A percentile compares a stretch with the other conserved stretches of the same genome.
These are phyloP conservation scores for Poterioochromonas sp. DNA, from an alignment of 352 stramenopile genomes.

Conservation along the genomic window DNA sequence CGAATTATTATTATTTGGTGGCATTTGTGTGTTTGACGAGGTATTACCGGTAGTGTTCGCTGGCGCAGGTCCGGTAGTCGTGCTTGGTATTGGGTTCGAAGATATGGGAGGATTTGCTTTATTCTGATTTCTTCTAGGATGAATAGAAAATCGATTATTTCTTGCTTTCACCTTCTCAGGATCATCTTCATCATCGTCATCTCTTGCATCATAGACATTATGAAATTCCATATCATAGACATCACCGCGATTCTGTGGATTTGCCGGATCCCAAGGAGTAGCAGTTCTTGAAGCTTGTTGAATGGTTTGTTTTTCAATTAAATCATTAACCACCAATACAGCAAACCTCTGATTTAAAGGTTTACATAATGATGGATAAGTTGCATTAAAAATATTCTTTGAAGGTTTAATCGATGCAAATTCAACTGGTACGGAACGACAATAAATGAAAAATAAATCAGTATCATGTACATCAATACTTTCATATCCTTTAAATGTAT, in stretches of 20 bases:
- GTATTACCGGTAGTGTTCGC: not conserved
- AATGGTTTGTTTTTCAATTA: not conserved
- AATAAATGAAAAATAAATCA: constrained; percentile 11
- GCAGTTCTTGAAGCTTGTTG: not conserved
- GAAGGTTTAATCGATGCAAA: constrained; percentile 14
- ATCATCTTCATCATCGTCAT: not conserved
- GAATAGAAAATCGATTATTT: not conserved
- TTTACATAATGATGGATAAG: constrained; percentile 6
- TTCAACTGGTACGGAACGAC: constrained; percentile 7
- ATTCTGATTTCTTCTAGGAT: too few relatives aligned
- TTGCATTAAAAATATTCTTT: constrained; percentile 10
- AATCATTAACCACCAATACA: not conserved
- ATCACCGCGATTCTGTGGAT: not conserved
- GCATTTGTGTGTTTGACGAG: too few relatives aligned
- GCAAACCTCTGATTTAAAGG: not conserved
- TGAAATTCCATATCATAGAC: not conserved
- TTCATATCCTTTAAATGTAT: constrained; percentile 22
- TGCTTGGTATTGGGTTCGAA: too few relatives aligned
- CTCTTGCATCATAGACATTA: not conserved
- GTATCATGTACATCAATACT: not conserved
- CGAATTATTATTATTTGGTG: not conserved
- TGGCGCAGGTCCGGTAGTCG: not conserved
- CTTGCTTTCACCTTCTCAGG: not conserved
- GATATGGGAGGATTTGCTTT: too few relatives aligned
- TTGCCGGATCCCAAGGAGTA: not conserved